Base-by-base conservation (phyloP, 164 flowering plant species). In the Chimonanthus salicifolius region DNA sequence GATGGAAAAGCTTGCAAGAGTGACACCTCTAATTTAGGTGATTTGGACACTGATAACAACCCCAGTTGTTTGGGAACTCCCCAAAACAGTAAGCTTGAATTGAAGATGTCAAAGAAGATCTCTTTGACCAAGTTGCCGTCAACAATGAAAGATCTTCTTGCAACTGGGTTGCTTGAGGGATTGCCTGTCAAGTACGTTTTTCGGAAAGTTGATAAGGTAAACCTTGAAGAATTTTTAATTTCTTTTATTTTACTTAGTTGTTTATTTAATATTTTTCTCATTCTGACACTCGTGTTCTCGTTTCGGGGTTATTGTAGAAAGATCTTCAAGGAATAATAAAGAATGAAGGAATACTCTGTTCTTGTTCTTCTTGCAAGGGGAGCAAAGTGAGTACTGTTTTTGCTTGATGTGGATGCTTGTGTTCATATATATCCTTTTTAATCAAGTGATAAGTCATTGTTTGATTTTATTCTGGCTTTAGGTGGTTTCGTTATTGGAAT, bases 141-240 rank as follows among this genome's bases (percentile, higher is more conserved):
- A 2, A 88, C 72, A 62, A 71, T 87, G 48, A 85, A 75, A 77
- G 94, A 89, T 58, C 84, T 92, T 70, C 83, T 92, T 15, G 84
- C 77, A 13, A 87, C 89, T 3, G 92, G 96, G 51, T 62, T 92
- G 72, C 88, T 92, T 13, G 94, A 91, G 77, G 96, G 94, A 43
- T 45, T 84, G 20, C 69, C 70, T 48, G 92, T 92, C 54, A 79
- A 62, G 67, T 91, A 89, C 62, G 3, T 78, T 3, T 62, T 66
- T 13, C n/a, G 68, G 18, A 45, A n/a, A 33, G 33, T 33, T 6
- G 45, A 66, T 44, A 66, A 66, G 68, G 68, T 66, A 66, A 4
- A 66, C n/a, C 11, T 16, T 44, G 68, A 66, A 66, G 68, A 66
- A 66, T 44, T 16, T 62, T 20, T 45, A 9, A 8, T 66, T 46